Percentiles rank a stretch among this genome's conserved stretches.
Evolutionary conservation across 345 rosid species (phyloP).

Genomic region (Stellera chamaejasme): DNA sequence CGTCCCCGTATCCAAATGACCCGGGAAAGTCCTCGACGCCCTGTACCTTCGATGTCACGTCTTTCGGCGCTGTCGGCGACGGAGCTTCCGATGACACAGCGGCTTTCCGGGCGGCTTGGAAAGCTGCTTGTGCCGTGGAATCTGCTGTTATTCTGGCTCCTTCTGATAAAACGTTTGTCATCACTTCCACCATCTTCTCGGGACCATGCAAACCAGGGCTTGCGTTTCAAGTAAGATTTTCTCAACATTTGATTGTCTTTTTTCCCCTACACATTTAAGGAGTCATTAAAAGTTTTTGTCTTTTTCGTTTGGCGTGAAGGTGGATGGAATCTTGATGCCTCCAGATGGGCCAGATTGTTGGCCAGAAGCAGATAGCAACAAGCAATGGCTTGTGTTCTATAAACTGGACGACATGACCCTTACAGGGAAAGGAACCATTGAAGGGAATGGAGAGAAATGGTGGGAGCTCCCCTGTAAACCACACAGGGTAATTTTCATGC

Average conservation of each 20-base stretch:
- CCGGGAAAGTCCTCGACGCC: slow-evolving; percentile 24
- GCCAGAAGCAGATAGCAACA: slow-evolving; percentile 66
- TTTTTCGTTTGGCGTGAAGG: slow-evolving; percentile 22
- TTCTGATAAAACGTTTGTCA: slow-evolving; percentile 47
- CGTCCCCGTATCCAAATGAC: slow-evolving; percentile 53
- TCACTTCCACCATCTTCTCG: slow-evolving; percentile 86
- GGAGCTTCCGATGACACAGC: slow-evolving; percentile 73
- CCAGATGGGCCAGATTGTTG: slow-evolving; percentile 90
- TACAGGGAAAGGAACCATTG: slow-evolving; percentile 73
- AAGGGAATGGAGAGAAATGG: slow-evolving; percentile 97
- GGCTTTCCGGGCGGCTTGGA: slow-evolving; percentile 80
- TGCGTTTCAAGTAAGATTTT: slow-evolving; percentile 48
- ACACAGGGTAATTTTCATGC: slow-evolving; percentile 53
- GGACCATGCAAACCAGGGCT: slow-evolving; percentile 93
- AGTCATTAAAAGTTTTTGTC: background rate
- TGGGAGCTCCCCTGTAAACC: slow-evolving; percentile 99
- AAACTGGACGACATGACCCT: slow-evolving; percentile 52
- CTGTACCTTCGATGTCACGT: slow-evolving; percentile 54
- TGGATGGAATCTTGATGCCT: slow-evolving; percentile 79
- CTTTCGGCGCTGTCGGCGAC: slow-evolving; percentile 81
- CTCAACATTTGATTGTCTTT: background rate
- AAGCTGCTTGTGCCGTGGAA: slow-evolving; percentile 77
- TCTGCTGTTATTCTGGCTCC: slow-evolving; percentile 61
- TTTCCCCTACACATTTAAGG: background rate
- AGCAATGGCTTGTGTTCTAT: slow-evolving; percentile 93